phyloP scores from a whole-genome alignment of 805 yeast species.

The Suhomyces tanzawaensis region DNA sequence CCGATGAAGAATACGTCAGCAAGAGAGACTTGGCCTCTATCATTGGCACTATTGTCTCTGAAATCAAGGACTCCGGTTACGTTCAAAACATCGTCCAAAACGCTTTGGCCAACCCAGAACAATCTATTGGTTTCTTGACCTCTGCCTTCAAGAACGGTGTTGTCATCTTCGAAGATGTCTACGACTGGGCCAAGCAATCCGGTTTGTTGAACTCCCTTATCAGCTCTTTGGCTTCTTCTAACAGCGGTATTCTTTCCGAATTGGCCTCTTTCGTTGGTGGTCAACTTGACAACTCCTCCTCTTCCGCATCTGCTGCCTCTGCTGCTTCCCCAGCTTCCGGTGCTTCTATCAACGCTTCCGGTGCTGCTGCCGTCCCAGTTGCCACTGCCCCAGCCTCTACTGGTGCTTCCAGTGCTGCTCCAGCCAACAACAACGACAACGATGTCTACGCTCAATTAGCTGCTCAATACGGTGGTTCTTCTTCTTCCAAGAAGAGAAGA shows the following conservation, averaged over 20 bases:
- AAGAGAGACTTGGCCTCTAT: conserved; percentile 36
- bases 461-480: conserved; percentile 11
- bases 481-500: conserved; percentile 14
- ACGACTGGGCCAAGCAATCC: conserved; percentile 35
- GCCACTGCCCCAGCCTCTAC: conserved; percentile 3
- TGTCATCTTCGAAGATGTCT: conserved; percentile 33
- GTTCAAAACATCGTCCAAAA: conserved; percentile 29
- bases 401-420: conserved; percentile 8
- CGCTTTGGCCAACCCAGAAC: conserved; percentile 37
- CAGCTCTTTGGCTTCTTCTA: conserved; percentile 17
- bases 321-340: conserved; percentile 10
- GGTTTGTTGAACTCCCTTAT: conserved; percentile 33
- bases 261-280: conserved; percentile 29
- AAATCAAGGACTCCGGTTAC: conserved; percentile 35
- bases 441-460: conserved; percentile 11
- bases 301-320: conserved; percentile 17
- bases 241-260: conserved; percentile 26
- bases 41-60: conserved; percentile 25
- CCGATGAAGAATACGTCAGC: conserved; percentile 26
- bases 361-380: conserved; percentile 8
- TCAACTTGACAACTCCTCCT: conserved; percentile 12
- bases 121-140: conserved; percentile 31
- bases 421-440: conserved; percentile 2
- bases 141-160: conserved; percentile 33
- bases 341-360: conserved; percentile 8